Evolutionary conservation across 495 filamentous ascomycete genomes (phyloP).

Genomic region (Penicillium turbatum): DNA sequence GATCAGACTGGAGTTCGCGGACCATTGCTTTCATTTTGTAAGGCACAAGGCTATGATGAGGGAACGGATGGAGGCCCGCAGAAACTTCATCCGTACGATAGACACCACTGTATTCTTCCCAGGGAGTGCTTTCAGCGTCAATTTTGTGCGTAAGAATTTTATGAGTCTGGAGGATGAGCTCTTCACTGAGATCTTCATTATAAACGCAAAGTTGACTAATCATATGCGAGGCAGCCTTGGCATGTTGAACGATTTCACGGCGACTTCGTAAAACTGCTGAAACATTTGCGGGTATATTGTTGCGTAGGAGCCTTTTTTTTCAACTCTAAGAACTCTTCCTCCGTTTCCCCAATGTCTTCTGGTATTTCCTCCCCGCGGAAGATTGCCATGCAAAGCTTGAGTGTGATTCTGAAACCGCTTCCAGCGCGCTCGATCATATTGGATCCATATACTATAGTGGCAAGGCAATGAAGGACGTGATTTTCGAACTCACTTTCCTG

Average conservation of each 20-base stretch:
- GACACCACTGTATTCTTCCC: slow-evolving; percentile 23
- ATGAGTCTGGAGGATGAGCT: slow-evolving; percentile 31
- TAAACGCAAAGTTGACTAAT: slow-evolving; percentile 18
- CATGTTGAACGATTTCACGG: slow-evolving; percentile 34
- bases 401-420: not conserved
- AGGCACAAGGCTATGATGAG: slow-evolving; percentile 13
- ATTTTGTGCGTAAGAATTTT: slow-evolving; percentile 23
- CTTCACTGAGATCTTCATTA: slow-evolving; percentile 21
- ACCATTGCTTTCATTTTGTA: slow-evolving; percentile 31
- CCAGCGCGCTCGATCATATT: slow-evolving; percentile 9
- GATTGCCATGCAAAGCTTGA: slow-evolving; percentile 2
- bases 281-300: not conserved
- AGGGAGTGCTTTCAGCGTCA: slow-evolving; percentile 11
- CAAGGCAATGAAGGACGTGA: not conserved
- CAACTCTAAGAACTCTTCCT: not conserved
- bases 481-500: not conserved
- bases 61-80: slow-evolving; percentile 22
- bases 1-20: slow-evolving; percentile 16
- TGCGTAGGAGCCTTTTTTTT: not conserved
- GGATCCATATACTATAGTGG: slow-evolving; percentile 8
- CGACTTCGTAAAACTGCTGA: slow-evolving; percentile 15
- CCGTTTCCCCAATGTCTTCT: not conserved
- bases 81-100: slow-evolving; percentile 20
- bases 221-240: slow-evolving; percentile 25
- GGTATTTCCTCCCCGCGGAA: slow-evolving; percentile 1